A percentile compares a stretch with the other conserved stretches of the same genome.
Evolutionary conservation across 495 filamentous ascomycete genomes (phyloP).

Genomic region (Achaetomiella virescens): DNA sequence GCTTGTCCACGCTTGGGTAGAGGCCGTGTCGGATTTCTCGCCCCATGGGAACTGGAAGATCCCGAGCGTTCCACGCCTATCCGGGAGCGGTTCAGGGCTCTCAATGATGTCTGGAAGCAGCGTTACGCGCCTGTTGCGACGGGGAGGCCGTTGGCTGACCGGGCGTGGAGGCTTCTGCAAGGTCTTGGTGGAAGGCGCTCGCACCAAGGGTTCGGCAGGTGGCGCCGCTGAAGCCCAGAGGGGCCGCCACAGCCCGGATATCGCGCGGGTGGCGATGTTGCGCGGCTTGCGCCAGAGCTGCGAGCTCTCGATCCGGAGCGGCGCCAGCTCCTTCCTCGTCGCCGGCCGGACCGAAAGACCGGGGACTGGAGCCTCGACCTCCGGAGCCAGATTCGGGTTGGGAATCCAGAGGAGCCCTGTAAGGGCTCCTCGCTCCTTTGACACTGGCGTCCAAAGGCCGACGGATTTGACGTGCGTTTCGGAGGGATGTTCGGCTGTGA

Average conservation of each 20-base stretch:
- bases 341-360: slow-evolving; percentile 27
- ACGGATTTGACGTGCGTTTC: not conserved
- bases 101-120: slow-evolving; percentile 52
- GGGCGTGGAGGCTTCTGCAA: slow-evolving; percentile 32
- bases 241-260: slow-evolving; percentile 34
- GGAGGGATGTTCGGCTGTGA: slow-evolving; percentile 17
- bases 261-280: slow-evolving; percentile 13
- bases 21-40: slow-evolving; percentile 47
- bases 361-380: slow-evolving; percentile 20
- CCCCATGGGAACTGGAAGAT: slow-evolving; percentile 56
- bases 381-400: slow-evolving; percentile 5
- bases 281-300: slow-evolving; percentile 38
- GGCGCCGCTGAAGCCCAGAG: slow-evolving; percentile 30
- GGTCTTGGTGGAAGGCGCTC: slow-evolving; percentile 9
- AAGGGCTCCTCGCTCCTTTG: not conserved
- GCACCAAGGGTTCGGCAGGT: slow-evolving; percentile 27
- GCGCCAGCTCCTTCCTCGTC: slow-evolving; percentile 25
- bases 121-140: slow-evolving; percentile 46
- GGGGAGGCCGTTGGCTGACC: slow-evolving; percentile 40
- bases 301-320: slow-evolving; percentile 33
- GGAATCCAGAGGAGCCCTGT: slow-evolving; percentile 15
- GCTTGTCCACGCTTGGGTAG: slow-evolving; percentile 29
- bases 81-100: slow-evolving; percentile 46
- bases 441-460: slow-evolving; percentile 22
- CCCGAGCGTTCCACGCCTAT: slow-evolving; percentile 46